Evolutionary conservation across 208 protist species (phyloP).

Genomic region (Trypanosoma platydactyli): DNA sequence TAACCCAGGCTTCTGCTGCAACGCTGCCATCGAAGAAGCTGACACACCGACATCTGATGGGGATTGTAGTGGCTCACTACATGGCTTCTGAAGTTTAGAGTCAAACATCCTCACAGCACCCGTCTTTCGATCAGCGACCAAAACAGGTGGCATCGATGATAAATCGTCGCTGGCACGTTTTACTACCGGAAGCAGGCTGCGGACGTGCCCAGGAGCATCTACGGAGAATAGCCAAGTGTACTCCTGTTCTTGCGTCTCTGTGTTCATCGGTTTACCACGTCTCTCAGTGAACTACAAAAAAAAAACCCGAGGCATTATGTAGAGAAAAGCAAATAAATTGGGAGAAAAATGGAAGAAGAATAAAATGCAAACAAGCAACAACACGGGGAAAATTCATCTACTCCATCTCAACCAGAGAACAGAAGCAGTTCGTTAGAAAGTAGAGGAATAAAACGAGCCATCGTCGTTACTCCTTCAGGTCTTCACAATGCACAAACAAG

Average conservation of each 20-base stretch:
- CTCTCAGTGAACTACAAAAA: background rate
- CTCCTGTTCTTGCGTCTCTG: conserved; percentile 9
- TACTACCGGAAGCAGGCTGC: conserved; percentile 8
- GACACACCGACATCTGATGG: background rate
- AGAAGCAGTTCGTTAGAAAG: too few species aligned
- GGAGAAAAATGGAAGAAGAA: conserved; percentile 13
- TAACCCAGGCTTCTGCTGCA: conserved; percentile 7
- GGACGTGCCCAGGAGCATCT: conserved; percentile 11
- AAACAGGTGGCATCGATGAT: conserved; percentile 12
- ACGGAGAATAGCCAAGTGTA: conserved; percentile 17
- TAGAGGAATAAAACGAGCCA: too few species aligned
- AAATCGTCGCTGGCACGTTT: background rate
- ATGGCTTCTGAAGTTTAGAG: conserved; percentile 11
- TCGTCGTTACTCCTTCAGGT: too few species aligned
- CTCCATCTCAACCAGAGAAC: too few species aligned
- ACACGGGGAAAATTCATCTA: conserved; percentile 7
- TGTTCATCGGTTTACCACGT: conserved; percentile 3
- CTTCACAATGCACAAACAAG: too few species aligned
- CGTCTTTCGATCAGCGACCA: conserved; percentile 15
- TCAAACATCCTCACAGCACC: conserved; percentile 11
- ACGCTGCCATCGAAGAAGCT: background rate
- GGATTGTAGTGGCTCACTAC: conserved; percentile 6
- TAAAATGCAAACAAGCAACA: conserved; percentile 5
- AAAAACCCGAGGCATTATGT: background rate
- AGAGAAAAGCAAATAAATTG: background rate